Base-by-base conservation (phyloP, 805 yeast species). In the Pichia rugopelliculosa region DNA sequence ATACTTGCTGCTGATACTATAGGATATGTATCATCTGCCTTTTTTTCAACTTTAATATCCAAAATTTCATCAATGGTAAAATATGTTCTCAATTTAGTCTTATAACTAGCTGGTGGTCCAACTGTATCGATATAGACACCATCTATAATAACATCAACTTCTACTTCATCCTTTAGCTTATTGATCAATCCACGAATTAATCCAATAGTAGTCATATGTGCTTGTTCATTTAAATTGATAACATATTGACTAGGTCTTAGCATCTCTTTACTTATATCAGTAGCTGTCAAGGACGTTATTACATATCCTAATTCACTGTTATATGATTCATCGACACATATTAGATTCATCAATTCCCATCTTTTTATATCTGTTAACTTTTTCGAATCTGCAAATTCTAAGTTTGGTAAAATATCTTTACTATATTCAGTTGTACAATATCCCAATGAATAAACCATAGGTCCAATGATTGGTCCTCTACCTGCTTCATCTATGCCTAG, bases 401-500 rank as follows among this genome's bases (percentile, higher is more conserved):
- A 83, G 27, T 74, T 67, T 23, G 76, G 74, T 44, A 84, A 72
- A 3, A 41, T 24, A 18, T 73, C 60, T 1, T 66, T 59, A 26
- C 71, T 74, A 48, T 77, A 85, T 0, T 68, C 63, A 42, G 74
- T 72, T 12, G 81, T 65, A 53, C 95, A 82, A 60, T 88, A 93
- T 3, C 93, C 81, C 7, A 88, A 71, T 3, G 96, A 96, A 60
- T 93, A 93, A 2, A 93, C 99, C 99, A 93, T 93, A 0, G 98
- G 95, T 0, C 99, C 99, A 37, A 95, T 59, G 0, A 95, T 97
- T 0, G 99, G 99, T 0, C 99, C 99, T 55, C 99, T 74, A 1
- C 99, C 99, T 0, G 99, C 99, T 62, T 93, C 99, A 64, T 93
- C 99, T 1, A 93, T 96, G 1, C 99, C 99, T 11, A 93, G 65